Evolutionary conservation across 2,329 filamentous ascomycete species (phyloP), one percentile per base, ranked within the genome.

Genomic region (Calonectria hawksworthii): DNA sequence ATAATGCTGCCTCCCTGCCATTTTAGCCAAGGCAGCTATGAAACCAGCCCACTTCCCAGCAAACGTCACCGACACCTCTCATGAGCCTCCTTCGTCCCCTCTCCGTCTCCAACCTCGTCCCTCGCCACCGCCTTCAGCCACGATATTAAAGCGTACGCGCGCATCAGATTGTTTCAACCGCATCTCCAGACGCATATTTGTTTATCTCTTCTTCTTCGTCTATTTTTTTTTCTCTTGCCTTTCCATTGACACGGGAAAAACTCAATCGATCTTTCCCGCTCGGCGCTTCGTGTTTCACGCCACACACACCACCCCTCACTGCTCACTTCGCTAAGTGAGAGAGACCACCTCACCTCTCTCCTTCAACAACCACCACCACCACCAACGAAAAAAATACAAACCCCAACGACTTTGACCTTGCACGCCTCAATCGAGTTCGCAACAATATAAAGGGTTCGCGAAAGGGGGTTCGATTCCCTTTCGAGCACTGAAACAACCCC

Each of bases 21-120:
- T 79, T 76, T 80, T 79, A 79, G 76, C 76, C 78, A 76, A 78
- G 79, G 76, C 79, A 79, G 72, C 76, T 80, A 61, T 79, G 78
- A 80, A 80, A 80, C 79, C 68, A 77, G 56, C 68, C 75, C 69
- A 74, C 70, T 64, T 73, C 70, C 65, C 69, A 73, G 65, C 70
- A 65, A 80, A 80, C 80, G 80, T 81, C 80, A 81, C 80, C 78
- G 68, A 72, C 74, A 76, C 76, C 72, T 71, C 51, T 21, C 50
- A 54, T 54, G 65, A 54, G 38, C 63, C 68, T 66, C 68, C 41
- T 44, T 50, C 16, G 47, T 30, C 64, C 63, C 74, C 54, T 54
- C 59, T 47, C 34, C 16, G 66, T 38, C 59, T 56, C 34, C 52
- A 69, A 69, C 16, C 54, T 56, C 68, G 61, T 69, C 38, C 32